phyloP scores from a whole-genome alignment of 352 stramenopile species.

The Phytopythium aichiense region DNA sequence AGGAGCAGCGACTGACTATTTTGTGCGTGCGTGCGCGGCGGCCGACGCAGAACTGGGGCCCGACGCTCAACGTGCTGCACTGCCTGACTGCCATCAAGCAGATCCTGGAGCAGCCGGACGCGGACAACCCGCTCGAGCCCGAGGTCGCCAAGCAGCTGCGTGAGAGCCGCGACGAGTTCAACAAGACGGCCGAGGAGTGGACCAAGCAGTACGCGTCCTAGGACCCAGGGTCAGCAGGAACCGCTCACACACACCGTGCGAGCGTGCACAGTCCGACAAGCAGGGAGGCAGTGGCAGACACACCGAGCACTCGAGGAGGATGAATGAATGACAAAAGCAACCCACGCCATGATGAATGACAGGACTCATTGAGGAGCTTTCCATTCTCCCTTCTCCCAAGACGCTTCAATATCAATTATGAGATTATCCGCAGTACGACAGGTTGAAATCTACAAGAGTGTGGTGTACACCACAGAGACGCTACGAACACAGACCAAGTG shows the following conservation, averaged over 20 bases:
- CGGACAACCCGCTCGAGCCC: constrained; percentile 95
- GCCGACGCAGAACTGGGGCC: constrained; percentile 89
- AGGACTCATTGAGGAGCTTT: no score
- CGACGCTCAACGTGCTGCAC: constrained; percentile 92
- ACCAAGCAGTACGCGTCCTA: constrained; percentile 89
- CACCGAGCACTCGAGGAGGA: neutral
- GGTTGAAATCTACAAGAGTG: no score
- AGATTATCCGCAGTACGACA: no score
- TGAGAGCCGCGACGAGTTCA: constrained; percentile 92
- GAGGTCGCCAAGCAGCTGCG: constrained; percentile 93
- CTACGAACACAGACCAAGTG: no score
- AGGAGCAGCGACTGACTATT: neutral
- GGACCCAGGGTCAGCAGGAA: neutral
- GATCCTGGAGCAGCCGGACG: constrained; percentile 93
- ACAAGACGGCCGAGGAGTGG: constrained; percentile 91
- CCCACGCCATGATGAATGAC: no score
- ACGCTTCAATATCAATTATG: no score
- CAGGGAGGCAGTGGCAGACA: no score
- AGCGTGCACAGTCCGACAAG: neutral
- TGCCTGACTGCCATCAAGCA: constrained; percentile 92
- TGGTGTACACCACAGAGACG: no score
- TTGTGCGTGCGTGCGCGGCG: neutral
- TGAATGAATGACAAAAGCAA: no score
- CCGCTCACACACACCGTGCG: neutral
- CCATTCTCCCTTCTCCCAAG: no score